Conservation (phyloP, 768 basidiomycete species). For the Flagelloscypha sp. region DNA sequence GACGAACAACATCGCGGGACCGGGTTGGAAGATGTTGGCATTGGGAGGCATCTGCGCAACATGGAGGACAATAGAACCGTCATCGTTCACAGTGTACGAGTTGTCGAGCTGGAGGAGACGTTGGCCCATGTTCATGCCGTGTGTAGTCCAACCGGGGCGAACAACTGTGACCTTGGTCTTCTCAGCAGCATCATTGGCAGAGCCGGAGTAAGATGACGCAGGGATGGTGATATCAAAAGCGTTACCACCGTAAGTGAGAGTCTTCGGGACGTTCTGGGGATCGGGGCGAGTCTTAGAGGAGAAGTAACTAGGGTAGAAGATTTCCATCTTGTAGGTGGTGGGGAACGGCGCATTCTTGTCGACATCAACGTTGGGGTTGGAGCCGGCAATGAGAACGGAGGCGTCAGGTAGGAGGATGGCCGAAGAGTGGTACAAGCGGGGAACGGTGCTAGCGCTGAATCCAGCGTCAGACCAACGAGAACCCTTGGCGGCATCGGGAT, state of each 20-base stretch:
- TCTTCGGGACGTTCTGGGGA: constrained; percentile 44
- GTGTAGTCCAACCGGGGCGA: constrained; percentile 55
- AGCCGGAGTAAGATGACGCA: constrained; percentile 36
- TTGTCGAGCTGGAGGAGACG: constrained; percentile 58
- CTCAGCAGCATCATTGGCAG: constrained; percentile 40
- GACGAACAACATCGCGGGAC: constrained; percentile 65
- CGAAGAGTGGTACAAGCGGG: constrained; percentile 77
- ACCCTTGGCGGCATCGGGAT: constrained; percentile 55
- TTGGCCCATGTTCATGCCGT: constrained; percentile 57
- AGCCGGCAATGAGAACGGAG: constrained; percentile 61
- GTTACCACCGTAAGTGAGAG: constrained; percentile 54
- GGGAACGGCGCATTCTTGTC: constrained; percentile 32
- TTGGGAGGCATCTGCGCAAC: constrained; percentile 59
- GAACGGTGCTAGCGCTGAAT: constrained; percentile 43
- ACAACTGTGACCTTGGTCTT: constrained; percentile 54
- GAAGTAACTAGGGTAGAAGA: constrained; percentile 72
- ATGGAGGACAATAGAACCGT: constrained; percentile 50
- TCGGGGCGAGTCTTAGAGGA: constrained; percentile 41
- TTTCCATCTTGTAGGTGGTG: constrained; percentile 53
- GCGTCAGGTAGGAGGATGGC: constrained; percentile 64
- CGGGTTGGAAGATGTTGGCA: constrained; percentile 60
- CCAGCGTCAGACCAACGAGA: constrained; percentile 56
- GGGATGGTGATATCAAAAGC: constrained; percentile 50
- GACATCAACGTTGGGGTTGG: constrained; percentile 65
- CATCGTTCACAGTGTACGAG: constrained; percentile 55